Percentiles rank a stretch among this genome's conserved stretches.
These are phyloP conservation scores for Pseudohyphozyma bogoriensis DNA, from an alignment of 768 basidiomycete species.

Conservation along the genomic window DNA sequence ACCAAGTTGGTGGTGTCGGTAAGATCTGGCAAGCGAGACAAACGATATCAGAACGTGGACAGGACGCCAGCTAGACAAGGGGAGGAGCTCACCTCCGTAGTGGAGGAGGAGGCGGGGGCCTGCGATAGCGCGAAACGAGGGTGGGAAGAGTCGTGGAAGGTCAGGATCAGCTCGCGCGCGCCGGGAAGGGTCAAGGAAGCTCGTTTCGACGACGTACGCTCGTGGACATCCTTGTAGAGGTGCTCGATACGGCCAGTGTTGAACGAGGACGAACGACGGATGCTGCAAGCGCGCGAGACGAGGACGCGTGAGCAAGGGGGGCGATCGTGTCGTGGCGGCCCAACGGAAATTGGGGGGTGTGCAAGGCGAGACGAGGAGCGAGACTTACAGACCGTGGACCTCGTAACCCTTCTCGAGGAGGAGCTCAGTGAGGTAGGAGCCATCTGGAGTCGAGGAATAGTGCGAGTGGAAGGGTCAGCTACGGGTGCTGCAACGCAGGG, in stretches of 20 bases:
- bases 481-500: background rate
- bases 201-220: constrained; percentile 49
- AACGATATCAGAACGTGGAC: background rate
- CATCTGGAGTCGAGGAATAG: constrained; percentile 94
- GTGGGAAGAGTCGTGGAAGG: background rate
- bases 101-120: constrained; percentile 38
- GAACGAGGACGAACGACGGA: constrained; percentile 94
- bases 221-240: constrained; percentile 84
- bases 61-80: background rate
- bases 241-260: constrained; percentile 92
- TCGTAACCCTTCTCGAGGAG: constrained; percentile 42
- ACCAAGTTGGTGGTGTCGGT: constrained; percentile 95
- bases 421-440: constrained; percentile 73
- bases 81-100: constrained; percentile 35
- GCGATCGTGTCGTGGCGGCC: too few species aligned
- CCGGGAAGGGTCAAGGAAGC: background rate
- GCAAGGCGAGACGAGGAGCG: background rate
- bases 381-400: constrained; percentile 38
- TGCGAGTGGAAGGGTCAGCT: constrained; percentile 40
- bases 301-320: background rate
- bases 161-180: background rate
- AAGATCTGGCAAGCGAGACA: constrained; percentile 62
- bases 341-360: background rate
- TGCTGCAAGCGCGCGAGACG: constrained; percentile 48
- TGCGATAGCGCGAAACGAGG: constrained; percentile 2